A percentile compares a stretch with the other conserved stretches of the same genome.
Conservation (phyloP, 1,284 basidiomycete species). For the Cystobasidium sp. region DNA sequence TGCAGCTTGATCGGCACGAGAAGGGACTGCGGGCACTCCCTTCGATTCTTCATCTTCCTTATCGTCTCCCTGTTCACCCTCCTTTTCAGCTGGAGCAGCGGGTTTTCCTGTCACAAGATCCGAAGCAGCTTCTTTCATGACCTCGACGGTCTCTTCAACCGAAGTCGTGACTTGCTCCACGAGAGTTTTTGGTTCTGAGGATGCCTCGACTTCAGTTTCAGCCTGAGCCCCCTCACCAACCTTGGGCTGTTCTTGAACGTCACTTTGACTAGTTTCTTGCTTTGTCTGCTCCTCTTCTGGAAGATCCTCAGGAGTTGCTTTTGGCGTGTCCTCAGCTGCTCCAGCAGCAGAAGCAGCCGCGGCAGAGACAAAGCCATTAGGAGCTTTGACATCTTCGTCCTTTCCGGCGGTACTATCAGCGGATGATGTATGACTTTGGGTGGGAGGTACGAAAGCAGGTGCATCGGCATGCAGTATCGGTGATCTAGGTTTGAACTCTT, state of each 20-base stretch:
- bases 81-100: not conserved
- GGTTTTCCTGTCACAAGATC: not conserved
- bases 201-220: not conserved
- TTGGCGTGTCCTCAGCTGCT: conserved; percentile 18
- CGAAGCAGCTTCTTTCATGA: conserved; percentile 2
- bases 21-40: not conserved
- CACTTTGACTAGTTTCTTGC: not conserved
- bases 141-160: conserved; percentile 2
- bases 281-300: not conserved
- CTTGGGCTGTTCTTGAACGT: too few relatives aligned
- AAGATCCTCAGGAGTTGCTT: not conserved
- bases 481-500: conserved; percentile 31
- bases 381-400: not conserved
- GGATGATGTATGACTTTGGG: not conserved
- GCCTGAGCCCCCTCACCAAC: not conserved
- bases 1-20: not conserved
- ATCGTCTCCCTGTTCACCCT: not conserved
- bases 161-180: not conserved
- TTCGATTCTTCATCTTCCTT: not conserved
- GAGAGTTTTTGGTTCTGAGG: not conserved
- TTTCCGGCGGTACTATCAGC: not conserved
- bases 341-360: not conserved
- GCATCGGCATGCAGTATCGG: conserved; percentile 22
- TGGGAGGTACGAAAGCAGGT: conserved; percentile 9
- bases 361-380: conserved; percentile 7